Conservation (phyloP, 768 basidiomycete species). For the Collybia sordida region DNA sequence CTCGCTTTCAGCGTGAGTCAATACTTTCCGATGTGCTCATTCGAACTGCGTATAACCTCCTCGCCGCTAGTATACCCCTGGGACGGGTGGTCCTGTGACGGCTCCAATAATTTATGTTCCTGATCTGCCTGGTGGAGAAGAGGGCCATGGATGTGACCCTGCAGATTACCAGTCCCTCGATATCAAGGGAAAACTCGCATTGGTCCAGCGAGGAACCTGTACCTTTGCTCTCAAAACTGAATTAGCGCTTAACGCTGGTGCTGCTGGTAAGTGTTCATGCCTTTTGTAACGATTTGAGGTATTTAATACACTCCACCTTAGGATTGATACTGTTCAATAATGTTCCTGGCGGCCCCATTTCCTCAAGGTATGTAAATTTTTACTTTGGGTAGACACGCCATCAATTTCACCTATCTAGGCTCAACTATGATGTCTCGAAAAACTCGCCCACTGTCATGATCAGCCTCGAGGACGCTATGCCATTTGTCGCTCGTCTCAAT, state of each 20-base stretch:
- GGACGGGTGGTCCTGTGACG: constrained; percentile 8
- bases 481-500: constrained; percentile 19
- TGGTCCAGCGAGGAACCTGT: constrained; percentile 27
- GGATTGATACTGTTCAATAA: constrained; percentile 27
- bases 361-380: constrained; percentile 1
- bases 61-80: too few relatives aligned
- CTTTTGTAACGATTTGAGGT: too few relatives aligned
- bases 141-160: constrained; percentile 18
- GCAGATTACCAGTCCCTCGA: constrained; percentile 20
- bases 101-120: constrained; percentile 23
- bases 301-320: too few relatives aligned
- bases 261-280: constrained; percentile 11
- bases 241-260: constrained; percentile 23
- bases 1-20: constrained; percentile 15
- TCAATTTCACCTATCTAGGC: not conserved
- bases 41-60: too few relatives aligned
- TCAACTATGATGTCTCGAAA: constrained; percentile 19
- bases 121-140: constrained; percentile 7
- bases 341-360: constrained; percentile 24
- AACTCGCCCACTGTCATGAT: constrained; percentile 25
- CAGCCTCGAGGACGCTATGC: constrained; percentile 20
- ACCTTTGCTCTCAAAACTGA: constrained; percentile 25
- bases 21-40: constrained; percentile 19
- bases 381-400: too few relatives aligned
- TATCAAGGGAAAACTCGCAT: constrained; percentile 24